phyloP scores from a whole-genome alignment of 2,329 filamentous ascomycete genomes.

The Colletotrichum agaves region DNA sequence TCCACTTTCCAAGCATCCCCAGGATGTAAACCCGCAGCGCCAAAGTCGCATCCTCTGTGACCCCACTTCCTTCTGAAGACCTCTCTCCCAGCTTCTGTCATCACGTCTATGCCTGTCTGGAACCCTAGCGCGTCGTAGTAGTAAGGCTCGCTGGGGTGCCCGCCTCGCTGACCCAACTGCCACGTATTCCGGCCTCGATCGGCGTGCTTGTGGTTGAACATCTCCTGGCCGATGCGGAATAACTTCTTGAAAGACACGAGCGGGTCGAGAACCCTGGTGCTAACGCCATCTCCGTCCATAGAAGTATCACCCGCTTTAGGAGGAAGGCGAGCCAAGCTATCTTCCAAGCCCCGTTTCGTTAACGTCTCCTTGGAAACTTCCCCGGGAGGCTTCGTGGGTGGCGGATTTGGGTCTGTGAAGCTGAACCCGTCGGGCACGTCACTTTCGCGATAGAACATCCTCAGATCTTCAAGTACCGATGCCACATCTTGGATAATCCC shows the following conservation, averaged over 20 bases:
- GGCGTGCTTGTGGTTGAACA: slow-evolving; percentile 57
- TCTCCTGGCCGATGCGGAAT: slow-evolving; percentile 44
- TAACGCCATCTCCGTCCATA: not conserved
- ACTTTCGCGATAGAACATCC: slow-evolving; percentile 56
- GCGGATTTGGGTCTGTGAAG: slow-evolving; percentile 53
- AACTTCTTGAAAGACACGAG: slow-evolving; percentile 21
- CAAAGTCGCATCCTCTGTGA: slow-evolving; percentile 55
- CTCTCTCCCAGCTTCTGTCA: slow-evolving; percentile 56
- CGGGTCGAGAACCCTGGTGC: slow-evolving; percentile 9
- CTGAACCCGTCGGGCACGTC: slow-evolving; percentile 43
- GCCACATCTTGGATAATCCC: slow-evolving; percentile 60
- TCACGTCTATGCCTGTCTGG: slow-evolving; percentile 53
- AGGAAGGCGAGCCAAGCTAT: not conserved
- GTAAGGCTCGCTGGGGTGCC: slow-evolving; percentile 60
- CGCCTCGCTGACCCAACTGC: slow-evolving; percentile 63
- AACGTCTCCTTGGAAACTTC: not conserved
- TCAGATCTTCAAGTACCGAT: slow-evolving; percentile 56
- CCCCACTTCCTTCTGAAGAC: slow-evolving; percentile 59
- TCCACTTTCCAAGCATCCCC: slow-evolving; percentile 60
- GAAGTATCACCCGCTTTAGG: not conserved
- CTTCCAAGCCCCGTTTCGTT: not conserved
- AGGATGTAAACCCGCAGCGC: slow-evolving; percentile 47
- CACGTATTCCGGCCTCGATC: slow-evolving; percentile 59
- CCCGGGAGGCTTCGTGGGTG: slow-evolving; percentile 19
- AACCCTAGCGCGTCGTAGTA: slow-evolving; percentile 60